Evolutionary conservation across 108 stramenopile species (phyloP), one percentile per base, ranked within the genome.

Genomic region (Seminavis robusta): DNA sequence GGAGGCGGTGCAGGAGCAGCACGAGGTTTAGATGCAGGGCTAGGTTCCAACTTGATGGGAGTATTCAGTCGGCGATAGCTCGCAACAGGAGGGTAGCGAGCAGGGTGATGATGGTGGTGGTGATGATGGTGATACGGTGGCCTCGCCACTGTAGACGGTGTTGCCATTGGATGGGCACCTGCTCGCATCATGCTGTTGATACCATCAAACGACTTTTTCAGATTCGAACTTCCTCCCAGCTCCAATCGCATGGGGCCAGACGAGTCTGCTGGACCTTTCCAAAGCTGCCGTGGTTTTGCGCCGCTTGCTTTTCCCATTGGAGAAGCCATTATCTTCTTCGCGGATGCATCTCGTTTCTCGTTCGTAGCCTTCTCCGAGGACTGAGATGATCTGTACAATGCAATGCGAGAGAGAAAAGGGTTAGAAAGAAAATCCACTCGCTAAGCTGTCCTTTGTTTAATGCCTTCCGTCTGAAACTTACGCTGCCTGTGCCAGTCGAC

Each of bases 101-200:
- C 4, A 21, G 11, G 21, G 11, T 57, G 42, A 9, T 45, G 34
- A 26, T 9, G 49, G 6, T 37, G 36, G 48, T 38, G 52, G 21
- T 54, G 36, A 16, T 46, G 42, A 20, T 25, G 56, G 25, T 7
- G 16, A 15, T 36, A 33, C 13, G 21, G 17, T n/a, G 10, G 13
- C 20, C 17, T 15, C 24, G 6, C 48, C 29, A 15, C 29, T 50
- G 48, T 50, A 26, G 24, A n/a, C n/a, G 48, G 24, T 24, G 23
- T 26, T 26, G 7, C 48, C 9, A 15, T 25, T 27, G 52, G 46
- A 7, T 45, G 13, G 10, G 33, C 39, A 0, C 17, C 11, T 6
- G 20, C 47, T 21, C 60, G 31, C 8, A 76, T 57, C 74, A 76
- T 76, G 36, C 30, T 60, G 44, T 78, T 71, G 66, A 71, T 71